These are phyloP conservation scores for Sphagnum contortum DNA, from an alignment of 225 moss, liverwort and hornwort genomes.

Conservation along the genomic window DNA sequence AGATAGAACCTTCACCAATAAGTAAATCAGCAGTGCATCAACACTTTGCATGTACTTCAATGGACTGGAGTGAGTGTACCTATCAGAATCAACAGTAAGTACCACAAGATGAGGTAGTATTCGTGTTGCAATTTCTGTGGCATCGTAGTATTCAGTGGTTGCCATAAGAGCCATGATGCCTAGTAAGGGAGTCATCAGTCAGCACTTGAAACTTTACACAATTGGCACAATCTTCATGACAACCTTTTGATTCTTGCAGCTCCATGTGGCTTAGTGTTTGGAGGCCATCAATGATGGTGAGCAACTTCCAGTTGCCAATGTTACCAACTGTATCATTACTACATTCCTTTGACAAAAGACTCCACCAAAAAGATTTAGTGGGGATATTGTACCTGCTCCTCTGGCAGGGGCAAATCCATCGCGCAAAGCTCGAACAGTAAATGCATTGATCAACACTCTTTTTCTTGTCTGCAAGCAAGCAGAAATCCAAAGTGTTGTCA, in stretches of 20 bases:
- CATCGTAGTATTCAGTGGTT: conserved; percentile 82
- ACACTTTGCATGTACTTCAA: too few species aligned
- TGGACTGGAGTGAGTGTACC: conserved; percentile 20
- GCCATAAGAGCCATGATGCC: conserved; percentile 95
- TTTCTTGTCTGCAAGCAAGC: conserved; percentile 61
- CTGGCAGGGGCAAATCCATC: conserved; percentile 86
- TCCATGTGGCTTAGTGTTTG: too few species aligned
- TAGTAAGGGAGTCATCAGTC: conserved; percentile 11
- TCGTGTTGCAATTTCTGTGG: conserved; percentile 83
- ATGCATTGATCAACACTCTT: conserved; percentile 90
- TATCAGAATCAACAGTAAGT: conserved; percentile 79
- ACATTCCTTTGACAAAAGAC: too few species aligned
- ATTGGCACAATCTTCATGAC: too few species aligned
- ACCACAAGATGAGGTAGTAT: conserved; percentile 91
- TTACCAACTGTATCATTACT: too few species aligned
- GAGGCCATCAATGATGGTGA: too few species aligned
- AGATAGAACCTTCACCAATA: neutral
- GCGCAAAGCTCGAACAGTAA: conserved; percentile 89
- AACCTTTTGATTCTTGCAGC: too few species aligned
- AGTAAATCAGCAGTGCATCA: too few species aligned
- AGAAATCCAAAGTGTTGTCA: neutral
- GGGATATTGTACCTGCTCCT: conserved; percentile 56
- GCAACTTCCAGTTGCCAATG: too few species aligned
- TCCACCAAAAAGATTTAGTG: neutral
- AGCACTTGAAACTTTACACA: too few species aligned